Evolutionary conservation across 495 filamentous ascomycete genomes (phyloP).

Genomic region (Xylaria nigripes): DNA sequence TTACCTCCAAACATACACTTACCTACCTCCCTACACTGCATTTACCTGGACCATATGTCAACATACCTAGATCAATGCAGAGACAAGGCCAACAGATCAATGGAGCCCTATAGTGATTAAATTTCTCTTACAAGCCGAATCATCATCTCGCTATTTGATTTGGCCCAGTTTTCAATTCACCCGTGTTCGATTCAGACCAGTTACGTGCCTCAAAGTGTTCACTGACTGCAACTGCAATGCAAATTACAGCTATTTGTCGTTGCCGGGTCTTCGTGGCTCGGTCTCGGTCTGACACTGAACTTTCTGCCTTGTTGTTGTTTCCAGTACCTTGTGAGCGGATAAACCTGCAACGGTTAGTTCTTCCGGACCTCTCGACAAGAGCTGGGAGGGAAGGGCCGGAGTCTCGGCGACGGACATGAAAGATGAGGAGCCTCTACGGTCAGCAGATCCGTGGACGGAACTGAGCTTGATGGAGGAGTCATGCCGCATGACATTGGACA

Average conservation of each 20-base stretch:
- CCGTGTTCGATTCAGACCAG: neutral
- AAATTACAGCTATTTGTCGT: neutral
- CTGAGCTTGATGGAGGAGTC: neutral
- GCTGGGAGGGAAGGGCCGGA: neutral
- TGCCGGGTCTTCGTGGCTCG: neutral
- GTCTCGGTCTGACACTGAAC: neutral
- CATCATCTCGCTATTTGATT: neutral
- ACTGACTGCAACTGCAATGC: constrained; percentile 1
- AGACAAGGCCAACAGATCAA: neutral
- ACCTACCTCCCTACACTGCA: too few relatives aligned
- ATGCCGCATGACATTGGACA: neutral
- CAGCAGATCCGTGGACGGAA: neutral
- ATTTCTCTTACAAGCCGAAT: neutral
- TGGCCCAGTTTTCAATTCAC: neutral
- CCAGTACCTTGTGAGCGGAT: neutral
- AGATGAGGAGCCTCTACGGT: neutral
- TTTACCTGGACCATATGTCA: neutral
- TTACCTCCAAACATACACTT: neutral
- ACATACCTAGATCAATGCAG: too few relatives aligned
- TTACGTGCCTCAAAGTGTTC: neutral
- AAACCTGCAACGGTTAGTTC: neutral
- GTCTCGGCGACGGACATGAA: neutral
- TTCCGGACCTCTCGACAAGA: neutral
- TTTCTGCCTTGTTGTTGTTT: neutral
- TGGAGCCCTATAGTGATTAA: neutral